Conservation (phyloP, 2,329 filamentous ascomycete genomes). For the Aspergillus persii region DNA sequence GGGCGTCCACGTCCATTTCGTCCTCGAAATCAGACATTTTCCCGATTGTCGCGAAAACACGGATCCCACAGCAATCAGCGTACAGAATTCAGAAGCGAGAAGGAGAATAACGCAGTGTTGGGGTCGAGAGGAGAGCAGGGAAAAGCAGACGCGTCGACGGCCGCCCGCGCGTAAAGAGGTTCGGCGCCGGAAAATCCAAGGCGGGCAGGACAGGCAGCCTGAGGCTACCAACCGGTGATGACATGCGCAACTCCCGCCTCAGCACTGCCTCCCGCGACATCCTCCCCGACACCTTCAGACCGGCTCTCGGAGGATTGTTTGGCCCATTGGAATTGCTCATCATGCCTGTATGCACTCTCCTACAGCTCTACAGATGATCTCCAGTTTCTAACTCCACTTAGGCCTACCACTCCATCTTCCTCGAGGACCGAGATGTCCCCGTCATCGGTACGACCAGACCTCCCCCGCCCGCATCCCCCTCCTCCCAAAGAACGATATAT, state of each 20-base stretch:
- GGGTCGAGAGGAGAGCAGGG: background rate
- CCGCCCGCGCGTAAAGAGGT: constrained; percentile 40
- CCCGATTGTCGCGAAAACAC: background rate
- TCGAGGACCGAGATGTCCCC: constrained; percentile 70
- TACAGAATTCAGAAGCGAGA: background rate
- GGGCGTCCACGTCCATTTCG: constrained; percentile 67
- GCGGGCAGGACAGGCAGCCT: constrained; percentile 2
- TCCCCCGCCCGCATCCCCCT: constrained; percentile 25
- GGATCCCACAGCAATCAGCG: background rate
- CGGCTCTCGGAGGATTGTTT: constrained; percentile 19
- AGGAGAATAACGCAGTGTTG: background rate
- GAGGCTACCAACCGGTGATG: constrained; percentile 18
- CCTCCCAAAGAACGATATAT: constrained; percentile 3
- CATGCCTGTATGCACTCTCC: constrained; percentile 46
- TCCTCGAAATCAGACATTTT: constrained; percentile 59
- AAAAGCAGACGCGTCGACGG: constrained; percentile 30
- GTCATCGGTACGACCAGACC: constrained; percentile 53
- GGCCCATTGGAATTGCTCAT: constrained; percentile 22
- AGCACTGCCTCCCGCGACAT: constrained; percentile 15
- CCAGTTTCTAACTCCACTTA: constrained; percentile 38
- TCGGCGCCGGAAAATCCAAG: constrained; percentile 41
- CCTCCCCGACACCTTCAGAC: constrained; percentile 15
- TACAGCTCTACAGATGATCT: background rate
- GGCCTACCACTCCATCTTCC: constrained; percentile 98
- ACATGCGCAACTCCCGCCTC: constrained; percentile 24